Evolutionary conservation across 345 rosid genomes (phyloP).

Genomic region (Abelmoschus esculentus): DNA sequence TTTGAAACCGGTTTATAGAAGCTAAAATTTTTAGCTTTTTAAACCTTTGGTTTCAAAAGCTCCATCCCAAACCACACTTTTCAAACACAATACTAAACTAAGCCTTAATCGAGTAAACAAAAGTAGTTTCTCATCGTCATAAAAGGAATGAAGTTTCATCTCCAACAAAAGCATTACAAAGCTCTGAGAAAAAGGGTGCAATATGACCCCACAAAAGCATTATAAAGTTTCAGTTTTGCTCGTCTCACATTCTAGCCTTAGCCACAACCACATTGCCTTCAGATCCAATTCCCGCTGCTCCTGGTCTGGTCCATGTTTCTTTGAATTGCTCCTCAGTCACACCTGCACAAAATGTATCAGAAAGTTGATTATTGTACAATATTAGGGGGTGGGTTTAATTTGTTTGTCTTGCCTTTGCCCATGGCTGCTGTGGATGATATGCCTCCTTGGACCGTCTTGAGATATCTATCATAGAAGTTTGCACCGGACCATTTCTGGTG

Average conservation of each 20-base stretch:
- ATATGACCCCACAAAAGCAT: background rate
- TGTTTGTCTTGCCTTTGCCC: slow-evolving; percentile 68
- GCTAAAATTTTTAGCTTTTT: too few relatives aligned
- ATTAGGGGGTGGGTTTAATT: background rate
- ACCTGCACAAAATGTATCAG: slow-evolving; percentile 28
- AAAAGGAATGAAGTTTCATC: background rate
- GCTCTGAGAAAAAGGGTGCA: background rate
- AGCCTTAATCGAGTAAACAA: too few relatives aligned
- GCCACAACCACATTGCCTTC: slow-evolving; percentile 47
- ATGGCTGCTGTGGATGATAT: slow-evolving; percentile 95
- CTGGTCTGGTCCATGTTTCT: too few relatives aligned
- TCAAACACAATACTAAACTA: too few relatives aligned
- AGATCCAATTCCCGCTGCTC: slow-evolving; percentile 29
- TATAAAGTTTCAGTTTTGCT: too few relatives aligned
- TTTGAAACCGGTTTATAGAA: too few relatives aligned
- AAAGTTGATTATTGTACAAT: slow-evolving; percentile 11
- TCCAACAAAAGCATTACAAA: background rate
- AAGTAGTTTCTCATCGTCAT: background rate
- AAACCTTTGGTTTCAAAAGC: too few relatives aligned
- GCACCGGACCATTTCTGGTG: slow-evolving; percentile 99
- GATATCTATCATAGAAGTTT: slow-evolving; percentile 77
- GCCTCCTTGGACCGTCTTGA: slow-evolving; percentile 84
- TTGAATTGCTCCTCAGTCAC: slow-evolving; percentile 34
- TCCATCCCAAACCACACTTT: too few relatives aligned
- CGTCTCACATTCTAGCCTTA: slow-evolving; percentile 62